A percentile compares a stretch with the other conserved stretches of the same genome.
Evolutionary conservation across 345 rosid genomes (phyloP).

Genomic region (Citrus reticulata): DNA sequence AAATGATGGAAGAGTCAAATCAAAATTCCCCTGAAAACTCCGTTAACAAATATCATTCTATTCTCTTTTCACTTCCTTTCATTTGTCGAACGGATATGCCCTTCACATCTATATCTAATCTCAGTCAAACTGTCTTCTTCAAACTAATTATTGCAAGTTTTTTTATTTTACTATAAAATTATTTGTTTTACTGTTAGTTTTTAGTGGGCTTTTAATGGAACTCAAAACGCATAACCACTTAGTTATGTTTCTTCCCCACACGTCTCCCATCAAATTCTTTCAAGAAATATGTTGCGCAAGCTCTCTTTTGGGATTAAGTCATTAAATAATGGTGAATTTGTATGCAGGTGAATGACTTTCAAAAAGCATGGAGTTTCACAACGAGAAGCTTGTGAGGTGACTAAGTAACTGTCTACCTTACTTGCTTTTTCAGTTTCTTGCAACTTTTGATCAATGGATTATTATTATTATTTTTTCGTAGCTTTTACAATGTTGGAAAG

Average conservation of each 20-base stretch:
- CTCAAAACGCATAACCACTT: constrained; percentile 11
- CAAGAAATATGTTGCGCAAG: no score
- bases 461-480: constrained; percentile 14
- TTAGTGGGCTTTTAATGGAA: constrained; percentile 26
- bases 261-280: background rate
- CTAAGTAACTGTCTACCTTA: background rate
- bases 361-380: constrained; percentile 45
- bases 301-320: background rate
- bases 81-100: constrained; percentile 15
- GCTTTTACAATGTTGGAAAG: constrained; percentile 47
- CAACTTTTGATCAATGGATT: background rate
- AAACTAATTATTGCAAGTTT: background rate
- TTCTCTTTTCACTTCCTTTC: background rate
- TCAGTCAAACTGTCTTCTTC: constrained; percentile 13
- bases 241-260: constrained; percentile 13
- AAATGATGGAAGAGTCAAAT: no score
- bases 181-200: constrained; percentile 2
- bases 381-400: constrained; percentile 54
- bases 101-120: constrained; percentile 27
- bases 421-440: constrained; percentile 1
- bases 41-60: background rate
- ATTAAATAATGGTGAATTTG: background rate
- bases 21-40: background rate
- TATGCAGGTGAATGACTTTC: background rate
- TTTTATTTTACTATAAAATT: no score